Conservation (phyloP, 768 basidiomycete species). For the Rhodotorula diobovata region DNA sequence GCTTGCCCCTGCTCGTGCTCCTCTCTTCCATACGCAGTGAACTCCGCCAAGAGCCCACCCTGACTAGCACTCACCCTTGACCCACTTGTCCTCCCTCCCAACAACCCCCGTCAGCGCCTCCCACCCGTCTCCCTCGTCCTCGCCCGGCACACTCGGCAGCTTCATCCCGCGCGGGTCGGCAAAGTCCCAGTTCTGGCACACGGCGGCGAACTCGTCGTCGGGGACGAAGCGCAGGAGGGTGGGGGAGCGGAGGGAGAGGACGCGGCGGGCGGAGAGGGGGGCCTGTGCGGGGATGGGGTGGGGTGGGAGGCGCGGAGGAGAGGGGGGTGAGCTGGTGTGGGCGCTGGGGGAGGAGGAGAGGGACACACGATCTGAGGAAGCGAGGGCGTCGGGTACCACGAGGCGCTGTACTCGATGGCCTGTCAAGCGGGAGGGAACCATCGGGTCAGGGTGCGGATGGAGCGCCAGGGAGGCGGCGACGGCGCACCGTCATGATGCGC, state of each 20-base stretch:
- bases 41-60: too few relatives aligned
- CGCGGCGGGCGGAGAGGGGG: neutral
- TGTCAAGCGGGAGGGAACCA: too few relatives aligned
- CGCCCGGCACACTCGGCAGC: too few relatives aligned
- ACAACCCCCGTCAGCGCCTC: neutral
- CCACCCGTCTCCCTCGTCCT: neutral
- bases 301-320: too few relatives aligned
- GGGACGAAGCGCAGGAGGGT: neutral
- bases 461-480: neutral
- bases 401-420: conserved; percentile 7
- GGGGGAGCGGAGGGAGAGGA: neutral
- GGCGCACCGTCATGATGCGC: conserved; percentile 12
- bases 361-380: too few relatives aligned
- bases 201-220: neutral
- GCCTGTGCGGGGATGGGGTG: too few relatives aligned
- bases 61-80: neutral
- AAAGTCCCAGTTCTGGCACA: neutral
- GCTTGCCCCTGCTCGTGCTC: neutral
- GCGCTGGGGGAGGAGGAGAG: neutral
- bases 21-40: too few relatives aligned
- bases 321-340: neutral
- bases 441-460: too few relatives aligned
- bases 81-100: neutral
- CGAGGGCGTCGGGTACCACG: too few relatives aligned
- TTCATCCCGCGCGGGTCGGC: too few relatives aligned